A percentile compares a stretch with the other conserved stretches of the same genome.
Evolutionary conservation across 1,139 yeast genomes (phyloP).

Genomic region (Yamadazyma friedrichii): DNA sequence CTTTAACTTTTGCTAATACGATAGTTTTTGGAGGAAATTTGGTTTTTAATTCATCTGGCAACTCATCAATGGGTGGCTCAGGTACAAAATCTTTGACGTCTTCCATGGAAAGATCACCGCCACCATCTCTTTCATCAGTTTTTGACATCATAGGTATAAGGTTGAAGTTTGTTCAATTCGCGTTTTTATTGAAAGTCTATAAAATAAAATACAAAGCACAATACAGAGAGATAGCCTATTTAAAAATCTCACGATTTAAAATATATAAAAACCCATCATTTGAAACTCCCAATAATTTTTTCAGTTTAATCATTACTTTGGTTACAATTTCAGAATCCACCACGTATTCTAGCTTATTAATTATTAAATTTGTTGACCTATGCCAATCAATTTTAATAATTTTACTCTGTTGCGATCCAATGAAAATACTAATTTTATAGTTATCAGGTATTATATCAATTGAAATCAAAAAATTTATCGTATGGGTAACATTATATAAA

Average conservation of each 20-base stretch:
- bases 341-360: not conserved
- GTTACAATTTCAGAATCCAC: conserved; percentile 3
- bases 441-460: conserved; percentile 1
- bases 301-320: conserved; percentile 2
- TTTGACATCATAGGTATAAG: not conserved
- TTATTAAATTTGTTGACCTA: conserved; percentile 1
- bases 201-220: no score
- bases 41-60: conserved; percentile 4
- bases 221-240: no score
- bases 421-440: not conserved
- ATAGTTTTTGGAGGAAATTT: conserved; percentile 28
- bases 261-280: conserved; percentile 13
- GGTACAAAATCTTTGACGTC: not conserved
- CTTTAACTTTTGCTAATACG: conserved; percentile 73
- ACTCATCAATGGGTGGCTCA: not conserved
- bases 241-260: conserved; percentile 6
- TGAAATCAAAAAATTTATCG: conserved; percentile 4
- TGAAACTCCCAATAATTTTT: conserved; percentile 3
- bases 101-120: no score
- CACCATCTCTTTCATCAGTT: not conserved
- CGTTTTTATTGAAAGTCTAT: no score
- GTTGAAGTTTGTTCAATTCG: not conserved
- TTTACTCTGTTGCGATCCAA: conserved; percentile 5
- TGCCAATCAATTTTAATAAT: conserved; percentile 8
- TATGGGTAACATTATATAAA: conserved; percentile 2